Conservation (phyloP, 768 basidiomycete species). For the Calocera viscosa region DNA sequence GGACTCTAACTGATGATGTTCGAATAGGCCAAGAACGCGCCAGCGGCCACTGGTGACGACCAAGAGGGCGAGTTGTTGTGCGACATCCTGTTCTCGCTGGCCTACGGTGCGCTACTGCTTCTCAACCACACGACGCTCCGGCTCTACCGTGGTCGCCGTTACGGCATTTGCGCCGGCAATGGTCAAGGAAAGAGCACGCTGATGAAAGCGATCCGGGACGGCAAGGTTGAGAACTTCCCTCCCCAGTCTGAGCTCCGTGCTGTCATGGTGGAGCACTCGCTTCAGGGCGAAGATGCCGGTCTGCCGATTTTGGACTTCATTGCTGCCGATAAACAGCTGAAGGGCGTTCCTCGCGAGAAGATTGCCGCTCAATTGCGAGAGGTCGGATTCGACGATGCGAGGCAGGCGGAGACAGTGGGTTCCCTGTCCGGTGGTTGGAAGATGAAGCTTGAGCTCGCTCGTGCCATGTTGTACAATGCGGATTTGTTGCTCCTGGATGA, state of each 20-base stretch:
- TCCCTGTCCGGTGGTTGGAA: constrained; percentile 97
- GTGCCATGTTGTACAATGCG: constrained; percentile 92
- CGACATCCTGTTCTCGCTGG: constrained; percentile 87
- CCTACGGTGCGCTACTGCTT: constrained; percentile 86
- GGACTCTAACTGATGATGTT: not conserved
- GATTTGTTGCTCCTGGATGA: constrained; percentile 47
- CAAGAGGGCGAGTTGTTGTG: constrained; percentile 80
- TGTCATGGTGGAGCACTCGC: constrained; percentile 94
- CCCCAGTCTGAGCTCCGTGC: constrained; percentile 72
- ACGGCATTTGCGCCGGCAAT: constrained; percentile 93
- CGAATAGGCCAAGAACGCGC: constrained; percentile 46
- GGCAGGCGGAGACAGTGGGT: constrained; percentile 75
- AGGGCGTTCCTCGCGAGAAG: constrained; percentile 47
- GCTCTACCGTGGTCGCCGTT: constrained; percentile 78
- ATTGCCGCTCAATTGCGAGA: constrained; percentile 69
- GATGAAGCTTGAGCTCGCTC: constrained; percentile 93
- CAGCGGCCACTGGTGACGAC: constrained; percentile 31
- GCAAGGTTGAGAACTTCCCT: constrained; percentile 90
- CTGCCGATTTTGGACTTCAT: constrained; percentile 80
- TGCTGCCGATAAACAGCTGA: constrained; percentile 62
- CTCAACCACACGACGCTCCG: constrained; percentile 88
- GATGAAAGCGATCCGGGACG: constrained; percentile 87
- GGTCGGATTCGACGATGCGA: constrained; percentile 81
- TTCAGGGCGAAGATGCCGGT: constrained; percentile 85
- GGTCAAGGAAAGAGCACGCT: constrained; percentile 93